Conservation (phyloP, 768 basidiomycete species). For the Rossbeevera mucosa region DNA sequence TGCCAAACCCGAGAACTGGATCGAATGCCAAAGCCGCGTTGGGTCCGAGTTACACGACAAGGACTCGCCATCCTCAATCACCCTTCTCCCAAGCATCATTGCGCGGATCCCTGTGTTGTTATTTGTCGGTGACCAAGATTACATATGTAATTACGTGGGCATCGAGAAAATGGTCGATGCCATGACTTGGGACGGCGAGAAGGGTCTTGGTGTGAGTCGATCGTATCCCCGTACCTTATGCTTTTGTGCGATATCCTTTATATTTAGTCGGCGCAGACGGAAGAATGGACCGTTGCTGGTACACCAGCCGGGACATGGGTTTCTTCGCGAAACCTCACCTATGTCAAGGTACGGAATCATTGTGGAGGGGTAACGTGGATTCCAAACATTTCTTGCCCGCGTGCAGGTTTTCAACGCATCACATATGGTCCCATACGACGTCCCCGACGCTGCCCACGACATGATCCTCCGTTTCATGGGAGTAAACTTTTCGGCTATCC, state of each 20-base stretch:
- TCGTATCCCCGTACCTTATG: not conserved
- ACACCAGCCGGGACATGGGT: conserved; percentile 89
- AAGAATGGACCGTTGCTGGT: conserved; percentile 72
- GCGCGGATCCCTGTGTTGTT: conserved; percentile 80
- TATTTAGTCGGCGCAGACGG: conserved; percentile 57
- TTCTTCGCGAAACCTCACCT: conserved; percentile 83
- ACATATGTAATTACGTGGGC: conserved; percentile 95
- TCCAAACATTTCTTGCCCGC: not conserved
- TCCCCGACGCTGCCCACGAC: conserved; percentile 86
- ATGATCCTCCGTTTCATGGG: conserved; percentile 99
- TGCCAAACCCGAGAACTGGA: conserved; percentile 74
- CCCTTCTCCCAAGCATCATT: conserved; percentile 72
- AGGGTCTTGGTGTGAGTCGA: conserved; percentile 72
- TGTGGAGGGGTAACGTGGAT: not conserved
- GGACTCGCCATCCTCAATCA: conserved; percentile 63
- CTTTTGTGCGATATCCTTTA: not conserved
- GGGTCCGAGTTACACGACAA: conserved; percentile 54
- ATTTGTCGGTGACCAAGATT: conserved; percentile 92
- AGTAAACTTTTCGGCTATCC: conserved; percentile 77
- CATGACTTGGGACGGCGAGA: conserved; percentile 82
- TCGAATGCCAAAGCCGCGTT: conserved; percentile 75
- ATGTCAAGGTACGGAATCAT: conserved; percentile 62
- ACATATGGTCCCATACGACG: conserved; percentile 92
- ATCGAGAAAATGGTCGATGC: conserved; percentile 79
- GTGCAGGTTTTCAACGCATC: conserved; percentile 83